Percentiles rank a stretch among this genome's conserved stretches.
Evolutionary conservation across 2,329 filamentous ascomycete genomes (phyloP).

Genomic region (Botrytis galanthina): DNA sequence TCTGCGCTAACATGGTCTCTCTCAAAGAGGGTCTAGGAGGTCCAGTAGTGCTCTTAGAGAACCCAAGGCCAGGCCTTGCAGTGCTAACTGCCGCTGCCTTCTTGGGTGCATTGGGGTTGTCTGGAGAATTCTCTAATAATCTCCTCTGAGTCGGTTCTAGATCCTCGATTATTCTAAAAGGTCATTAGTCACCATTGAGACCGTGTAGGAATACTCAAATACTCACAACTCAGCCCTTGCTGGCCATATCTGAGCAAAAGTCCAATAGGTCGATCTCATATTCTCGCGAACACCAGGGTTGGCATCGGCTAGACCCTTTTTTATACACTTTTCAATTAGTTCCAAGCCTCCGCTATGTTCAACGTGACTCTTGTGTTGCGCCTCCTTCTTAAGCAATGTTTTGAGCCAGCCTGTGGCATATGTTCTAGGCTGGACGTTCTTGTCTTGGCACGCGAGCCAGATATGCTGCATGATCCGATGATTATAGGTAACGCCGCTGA

Average conservation of each 20-base stretch:
- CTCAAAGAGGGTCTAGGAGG: conserved; percentile 65
- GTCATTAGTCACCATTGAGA: conserved; percentile 27
- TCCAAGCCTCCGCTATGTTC: conserved; percentile 85
- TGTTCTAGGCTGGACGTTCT: conserved; percentile 82
- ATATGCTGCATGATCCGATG: conserved; percentile 82
- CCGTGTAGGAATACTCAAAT: background rate
- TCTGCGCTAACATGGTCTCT: conserved; percentile 81
- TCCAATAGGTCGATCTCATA: conserved; percentile 84
- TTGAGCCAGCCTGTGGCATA: conserved; percentile 82
- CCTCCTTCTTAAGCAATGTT: conserved; percentile 75
- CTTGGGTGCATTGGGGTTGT: conserved; percentile 72
- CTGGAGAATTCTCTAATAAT: conserved; percentile 76
- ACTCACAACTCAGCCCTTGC: conserved; percentile 70
- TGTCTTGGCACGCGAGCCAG: conserved; percentile 79
- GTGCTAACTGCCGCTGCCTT: conserved; percentile 49
- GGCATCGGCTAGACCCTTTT: conserved; percentile 82
- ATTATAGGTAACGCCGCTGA: conserved; percentile 77
- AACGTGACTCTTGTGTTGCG: conserved; percentile 73
- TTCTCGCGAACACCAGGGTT: conserved; percentile 88
- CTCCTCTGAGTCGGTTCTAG: conserved; percentile 77
- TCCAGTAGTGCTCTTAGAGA: conserved; percentile 62
- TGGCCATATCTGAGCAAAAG: conserved; percentile 74
- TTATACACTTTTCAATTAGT: conserved; percentile 81
- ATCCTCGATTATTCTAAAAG: conserved; percentile 67
- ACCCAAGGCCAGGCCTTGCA: conserved; percentile 54